phyloP scores from a whole-genome alignment of 2,329 filamentous ascomycete genomes.

The Sarocladiaceae sp. region DNA sequence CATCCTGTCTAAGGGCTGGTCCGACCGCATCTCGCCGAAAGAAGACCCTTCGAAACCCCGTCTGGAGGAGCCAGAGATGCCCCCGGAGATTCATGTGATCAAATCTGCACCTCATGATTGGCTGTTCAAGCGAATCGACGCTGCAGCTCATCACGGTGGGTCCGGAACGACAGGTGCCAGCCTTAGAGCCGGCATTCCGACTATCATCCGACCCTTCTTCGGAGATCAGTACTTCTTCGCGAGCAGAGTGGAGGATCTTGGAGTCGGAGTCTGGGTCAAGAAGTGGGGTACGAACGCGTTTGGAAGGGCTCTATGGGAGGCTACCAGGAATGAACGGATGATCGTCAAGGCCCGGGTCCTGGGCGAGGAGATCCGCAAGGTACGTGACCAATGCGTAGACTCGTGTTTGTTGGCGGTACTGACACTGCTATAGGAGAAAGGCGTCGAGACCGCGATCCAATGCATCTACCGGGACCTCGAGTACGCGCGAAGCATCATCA shows the following conservation, averaged over 20 bases:
- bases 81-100: slow-evolving; percentile 79
- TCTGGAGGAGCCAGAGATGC: slow-evolving; percentile 56
- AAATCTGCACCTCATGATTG: slow-evolving; percentile 92
- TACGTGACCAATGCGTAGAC: slow-evolving; percentile 35
- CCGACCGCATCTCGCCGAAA: slow-evolving; percentile 55
- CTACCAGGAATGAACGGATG: slow-evolving; percentile 85
- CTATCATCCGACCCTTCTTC: slow-evolving; percentile 94
- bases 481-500: slow-evolving; percentile 80
- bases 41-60: slow-evolving; percentile 39
- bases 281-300: slow-evolving; percentile 85
- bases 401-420: slow-evolving; percentile 12
- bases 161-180: slow-evolving; percentile 93
- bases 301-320: slow-evolving; percentile 82
- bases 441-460: slow-evolving; percentile 85
- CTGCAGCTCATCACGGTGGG: slow-evolving; percentile 89
- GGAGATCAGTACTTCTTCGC: slow-evolving; percentile 98
- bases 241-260: slow-evolving; percentile 80
- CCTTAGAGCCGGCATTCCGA: slow-evolving; percentile 82
- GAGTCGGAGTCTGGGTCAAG: slow-evolving; percentile 83
- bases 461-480: slow-evolving; percentile 92
- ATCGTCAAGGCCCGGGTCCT: slow-evolving; percentile 75
- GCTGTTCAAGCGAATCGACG: slow-evolving; percentile 91
- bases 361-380: slow-evolving; percentile 81
- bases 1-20: slow-evolving; percentile 95
- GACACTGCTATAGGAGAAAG: slow-evolving; percentile 62